Base-by-base conservation (phyloP, 164 flowering plant genomes). In the Sedum album region DNA sequence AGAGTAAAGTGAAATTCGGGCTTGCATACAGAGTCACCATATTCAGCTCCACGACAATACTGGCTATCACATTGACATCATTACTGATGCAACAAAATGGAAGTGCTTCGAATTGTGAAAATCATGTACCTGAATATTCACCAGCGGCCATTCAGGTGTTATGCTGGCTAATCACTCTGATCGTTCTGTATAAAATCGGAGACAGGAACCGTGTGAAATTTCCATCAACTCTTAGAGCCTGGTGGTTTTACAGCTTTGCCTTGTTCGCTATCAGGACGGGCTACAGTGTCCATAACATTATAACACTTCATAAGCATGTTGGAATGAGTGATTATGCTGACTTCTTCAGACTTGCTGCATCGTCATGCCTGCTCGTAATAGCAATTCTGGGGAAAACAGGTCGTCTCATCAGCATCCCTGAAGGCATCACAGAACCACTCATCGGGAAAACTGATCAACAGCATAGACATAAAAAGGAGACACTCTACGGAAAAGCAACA, bases 211-310 rank as follows among this genome's bases (percentile, higher is more conserved):
- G 69, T 21, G 33, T 39, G 41, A 82, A 71, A 64, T 79, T 84
- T 67, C 95, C 96, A 28, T 84, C 82, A 89, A 38, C 84, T 70
- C 74, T 90, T 60, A 83, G 95, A 76, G 75, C 77, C 60, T 90
- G 95, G 96, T 90, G 96, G 93, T 46, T 81, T 6, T 88, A 81
- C 79, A 81, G 78, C 82, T 90, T 88, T 81, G 51, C 83, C 28
- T 63, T 84, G 28, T 79, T 83, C 33, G 63, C 73, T 38, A 61
- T 77, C 44, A 31, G 51, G 44, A 62, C 74, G 35, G 73, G 76
- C 60, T 53, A 85, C 62, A 79, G 84, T 79, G 68, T 57, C 48
- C 72, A 79, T 70, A 69, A 41, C 66, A 57, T 72, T 46, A 63
- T 80, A 25, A 64, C 42, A 17, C 38, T 70, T 51, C 79, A 80